These are phyloP conservation scores for Phytopythium oedochilum DNA, from an alignment of 352 stramenopile species.

Conservation along the genomic window DNA sequence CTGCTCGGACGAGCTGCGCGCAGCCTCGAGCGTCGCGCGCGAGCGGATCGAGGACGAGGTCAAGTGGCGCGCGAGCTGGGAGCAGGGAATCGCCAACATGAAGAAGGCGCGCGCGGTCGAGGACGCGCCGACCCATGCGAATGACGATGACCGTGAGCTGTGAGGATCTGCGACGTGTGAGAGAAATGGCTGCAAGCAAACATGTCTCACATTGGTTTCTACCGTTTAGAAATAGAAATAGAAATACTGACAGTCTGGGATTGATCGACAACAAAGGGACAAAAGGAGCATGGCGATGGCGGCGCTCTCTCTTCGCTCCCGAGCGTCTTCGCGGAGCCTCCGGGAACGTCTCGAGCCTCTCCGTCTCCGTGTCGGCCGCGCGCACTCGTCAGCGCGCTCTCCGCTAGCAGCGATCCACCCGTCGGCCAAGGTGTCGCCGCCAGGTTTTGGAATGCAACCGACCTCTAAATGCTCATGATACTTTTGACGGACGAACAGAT, in stretches of 20 bases:
- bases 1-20: slow-evolving; percentile 13
- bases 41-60: slow-evolving; percentile 53
- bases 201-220: too few species aligned
- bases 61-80: slow-evolving; percentile 49
- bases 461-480: background rate
- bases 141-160: background rate
- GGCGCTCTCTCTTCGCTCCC: background rate
- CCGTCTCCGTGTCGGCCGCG: background rate
- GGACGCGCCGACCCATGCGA: background rate
- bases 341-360: background rate
- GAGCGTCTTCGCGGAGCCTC: background rate
- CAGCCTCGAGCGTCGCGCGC: slow-evolving; percentile 17
- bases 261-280: too few species aligned
- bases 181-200: too few species aligned
- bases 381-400: slow-evolving; percentile 4
- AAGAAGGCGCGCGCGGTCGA: background rate
- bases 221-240: too few species aligned
- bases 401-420: slow-evolving; percentile 30
- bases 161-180: too few species aligned
- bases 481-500: slow-evolving; percentile 26
- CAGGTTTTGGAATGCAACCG: background rate
- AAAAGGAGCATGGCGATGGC: background rate
- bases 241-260: too few species aligned
- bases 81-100: slow-evolving; percentile 34
- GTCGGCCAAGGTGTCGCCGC: slow-evolving; percentile 28